Evolutionary conservation across 176 grass and related monocot genomes (phyloP), one percentile per base, ranked within the genome.

Genomic region (Oropetium thomaeum): DNA sequence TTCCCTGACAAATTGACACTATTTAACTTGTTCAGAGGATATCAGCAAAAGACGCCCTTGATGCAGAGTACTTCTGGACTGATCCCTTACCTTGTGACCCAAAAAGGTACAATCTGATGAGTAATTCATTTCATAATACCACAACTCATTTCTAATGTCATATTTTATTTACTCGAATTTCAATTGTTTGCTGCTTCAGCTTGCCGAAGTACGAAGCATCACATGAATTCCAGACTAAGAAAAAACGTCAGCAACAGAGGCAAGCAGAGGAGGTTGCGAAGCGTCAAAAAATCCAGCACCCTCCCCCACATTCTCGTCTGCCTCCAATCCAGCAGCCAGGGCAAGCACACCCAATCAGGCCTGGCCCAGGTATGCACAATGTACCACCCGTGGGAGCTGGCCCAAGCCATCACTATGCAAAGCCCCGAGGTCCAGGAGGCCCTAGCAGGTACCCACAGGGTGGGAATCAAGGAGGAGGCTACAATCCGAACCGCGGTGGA

Each of bases 1-100:
- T 20, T 29, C 3, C 3, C 74, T 28, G 39, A 81, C 45, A 45
- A 41, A 20, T 76, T 55, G 58, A 42, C 13, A 69, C 26, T 81
- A 51, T 80, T 53, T 69, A 6, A 37, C 68, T 61, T 53, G 29
- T 65, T 45, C 69, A 98, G 95, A 98, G 95, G 82, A 94, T 98
- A 59, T 87, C 90, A 75, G 91, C 91, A 1, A 98, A 94, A 84
- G 88, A 98, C 57, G 95, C 95, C 64, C 88, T 98, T 60, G 95
- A 98, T 81, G 91, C 91, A 11, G 91, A 98, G 33, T 98, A 98
- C 77, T 98, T 98, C 65, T 98, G 90, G 95, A 98, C 91, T 17
- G 95, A 97, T 71, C 95, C 88, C 8, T 75, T 97, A 62, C 95
- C 95, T 27, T 97, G 95, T 72, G 95, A 97, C 39, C 88, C 95